These are phyloP conservation scores for Iris pallida DNA, from an alignment of 116 monocot species.

Conservation along the genomic window DNA sequence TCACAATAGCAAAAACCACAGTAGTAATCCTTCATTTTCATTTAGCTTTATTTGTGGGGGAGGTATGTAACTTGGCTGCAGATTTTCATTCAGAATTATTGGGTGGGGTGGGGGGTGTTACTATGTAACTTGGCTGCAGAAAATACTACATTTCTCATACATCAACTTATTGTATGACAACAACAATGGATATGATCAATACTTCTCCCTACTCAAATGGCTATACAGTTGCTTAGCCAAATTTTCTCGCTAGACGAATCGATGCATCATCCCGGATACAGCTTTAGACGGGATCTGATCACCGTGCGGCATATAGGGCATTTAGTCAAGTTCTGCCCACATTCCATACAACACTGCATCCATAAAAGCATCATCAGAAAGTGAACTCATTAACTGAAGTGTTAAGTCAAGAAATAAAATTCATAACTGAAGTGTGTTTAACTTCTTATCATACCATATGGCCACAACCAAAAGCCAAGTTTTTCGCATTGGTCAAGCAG, in stretches of 20 bases:
- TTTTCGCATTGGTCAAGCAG: constrained; percentile 51
- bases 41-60: no score
- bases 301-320: constrained; percentile 56
- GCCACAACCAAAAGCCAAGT: constrained; percentile 65
- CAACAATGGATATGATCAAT: no score
- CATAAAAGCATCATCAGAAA: neutral
- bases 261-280: constrained; percentile 40
- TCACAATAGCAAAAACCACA: no score
- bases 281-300: constrained; percentile 37
- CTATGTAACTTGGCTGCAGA: no score
- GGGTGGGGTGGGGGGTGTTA: no score
- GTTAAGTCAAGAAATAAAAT: neutral
- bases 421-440: neutral
- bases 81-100: no score
- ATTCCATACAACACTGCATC: constrained; percentile 52
- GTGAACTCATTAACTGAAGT: neutral
- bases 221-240: constrained; percentile 1
- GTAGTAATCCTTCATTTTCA: no score
- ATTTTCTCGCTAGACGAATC: neutral
- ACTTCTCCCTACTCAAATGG: neutral
- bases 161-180: no score
- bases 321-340: constrained; percentile 36
- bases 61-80: no score
- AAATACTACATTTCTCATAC: no score
- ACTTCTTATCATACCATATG: constrained; percentile 36